Evolutionary conservation across 352 stramenopile genomes (phyloP).

Genomic region (Phytophthora niederhauseri): DNA sequence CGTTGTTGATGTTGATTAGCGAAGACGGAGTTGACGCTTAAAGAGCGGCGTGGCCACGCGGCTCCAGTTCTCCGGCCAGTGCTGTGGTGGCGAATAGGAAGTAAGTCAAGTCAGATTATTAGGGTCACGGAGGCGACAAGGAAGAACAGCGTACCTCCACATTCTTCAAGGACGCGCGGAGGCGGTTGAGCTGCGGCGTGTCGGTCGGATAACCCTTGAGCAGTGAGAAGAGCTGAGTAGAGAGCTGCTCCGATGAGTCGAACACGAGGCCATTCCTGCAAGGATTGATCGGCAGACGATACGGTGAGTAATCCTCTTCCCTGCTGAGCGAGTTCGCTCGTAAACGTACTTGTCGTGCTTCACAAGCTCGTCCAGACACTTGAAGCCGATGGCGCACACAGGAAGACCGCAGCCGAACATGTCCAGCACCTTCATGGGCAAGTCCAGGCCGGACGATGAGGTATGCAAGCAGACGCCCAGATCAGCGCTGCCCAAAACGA

Average conservation of each 20-base stretch:
- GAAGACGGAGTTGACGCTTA: conserved; percentile 49
- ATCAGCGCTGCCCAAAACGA: conserved; percentile 94
- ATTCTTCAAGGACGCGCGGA: conserved; percentile 53
- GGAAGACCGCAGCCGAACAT: conserved; percentile 98
- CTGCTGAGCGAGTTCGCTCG: neutral
- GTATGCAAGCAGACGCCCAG: conserved; percentile 99
- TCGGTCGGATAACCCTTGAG: conserved; percentile 61
- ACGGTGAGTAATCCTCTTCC: neutral
- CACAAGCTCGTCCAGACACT: conserved; percentile 97
- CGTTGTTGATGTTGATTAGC: conserved; percentile 3
- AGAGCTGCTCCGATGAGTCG: conserved; percentile 57
- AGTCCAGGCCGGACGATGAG: conserved; percentile 97
- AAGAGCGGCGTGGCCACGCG: conserved; percentile 69
- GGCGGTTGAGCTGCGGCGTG: conserved; percentile 48
- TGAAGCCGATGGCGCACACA: conserved; percentile 96
- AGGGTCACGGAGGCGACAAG: neutral
- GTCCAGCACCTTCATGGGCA: conserved; percentile 99
- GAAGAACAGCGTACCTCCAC: conserved; percentile 39
- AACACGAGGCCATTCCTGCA: conserved; percentile 82
- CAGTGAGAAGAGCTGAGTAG: conserved; percentile 63
- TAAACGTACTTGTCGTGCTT: conserved; percentile 91
- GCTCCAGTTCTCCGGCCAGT: conserved; percentile 83
- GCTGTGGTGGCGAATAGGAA: conserved; percentile 30
- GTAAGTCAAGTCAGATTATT: neutral
- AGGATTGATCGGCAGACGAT: neutral